Evolutionary conservation across 225 moss, liverwort and hornwort species (phyloP).

Genomic region (Rhytidiadelphus loreus): DNA sequence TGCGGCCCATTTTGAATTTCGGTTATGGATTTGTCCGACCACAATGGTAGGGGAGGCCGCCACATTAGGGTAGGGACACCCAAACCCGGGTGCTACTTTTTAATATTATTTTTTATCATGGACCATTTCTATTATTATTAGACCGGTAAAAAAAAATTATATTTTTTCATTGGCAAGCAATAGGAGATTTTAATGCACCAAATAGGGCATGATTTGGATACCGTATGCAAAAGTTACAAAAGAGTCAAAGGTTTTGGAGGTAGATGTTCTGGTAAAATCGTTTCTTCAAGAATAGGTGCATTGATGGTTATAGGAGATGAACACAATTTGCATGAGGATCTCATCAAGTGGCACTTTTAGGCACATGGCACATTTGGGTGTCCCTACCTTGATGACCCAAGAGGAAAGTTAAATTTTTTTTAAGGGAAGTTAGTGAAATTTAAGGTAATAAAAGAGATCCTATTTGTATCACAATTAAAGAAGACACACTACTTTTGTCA

Average conservation of each 20-base stretch:
- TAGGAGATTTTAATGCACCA: not conserved
- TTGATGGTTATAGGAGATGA: not conserved
- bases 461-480: accelerated
- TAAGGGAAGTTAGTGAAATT: not conserved
- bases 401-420: no score
- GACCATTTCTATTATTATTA: not conserved
- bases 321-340: accelerated
- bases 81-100: not conserved
- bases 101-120: no score
- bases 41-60: accelerated
- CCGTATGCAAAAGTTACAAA: accelerated
- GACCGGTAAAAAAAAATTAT: accelerated
- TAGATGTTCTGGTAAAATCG: not conserved
- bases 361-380: accelerated
- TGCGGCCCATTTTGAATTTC: slow-evolving; percentile 5
- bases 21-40: not conserved
- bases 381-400: accelerated
- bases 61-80: not conserved
- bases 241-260: accelerated
- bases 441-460: not conserved
- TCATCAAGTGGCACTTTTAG: not conserved
- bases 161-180: accelerated
- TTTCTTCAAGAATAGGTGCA: not conserved
- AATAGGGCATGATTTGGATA: not conserved
- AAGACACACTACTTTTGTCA: not conserved